Percentiles rank a stretch among this genome's conserved stretches.
Conservation (phyloP, 345 rosid genomes). For the Eutrema japonicum region DNA sequence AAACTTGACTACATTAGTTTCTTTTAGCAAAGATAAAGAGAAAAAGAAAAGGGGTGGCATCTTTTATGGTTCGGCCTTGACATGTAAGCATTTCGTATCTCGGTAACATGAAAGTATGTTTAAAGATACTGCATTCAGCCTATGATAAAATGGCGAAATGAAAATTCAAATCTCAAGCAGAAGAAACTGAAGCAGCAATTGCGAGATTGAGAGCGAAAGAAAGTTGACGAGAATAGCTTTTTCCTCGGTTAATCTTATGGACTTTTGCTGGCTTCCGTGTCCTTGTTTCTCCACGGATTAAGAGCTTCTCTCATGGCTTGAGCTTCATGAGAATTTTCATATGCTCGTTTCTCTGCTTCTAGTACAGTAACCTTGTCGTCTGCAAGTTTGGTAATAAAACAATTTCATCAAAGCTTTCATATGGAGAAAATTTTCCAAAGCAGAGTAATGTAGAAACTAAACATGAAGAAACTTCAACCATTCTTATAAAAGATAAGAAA, state of each 20-base stretch:
- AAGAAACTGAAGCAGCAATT: background rate
- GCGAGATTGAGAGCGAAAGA: slow-evolving; percentile 13
- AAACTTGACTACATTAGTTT: background rate
- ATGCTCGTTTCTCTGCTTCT: slow-evolving; percentile 87
- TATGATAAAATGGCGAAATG: background rate
- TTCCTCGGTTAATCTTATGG: slow-evolving; percentile 24
- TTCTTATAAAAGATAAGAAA: background rate
- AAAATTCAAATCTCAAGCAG: background rate
- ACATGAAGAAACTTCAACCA: slow-evolving; percentile 16
- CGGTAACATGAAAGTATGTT: background rate
- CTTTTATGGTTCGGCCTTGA: background rate
- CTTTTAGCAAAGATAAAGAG: no score
- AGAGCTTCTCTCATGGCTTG: slow-evolving; percentile 76
- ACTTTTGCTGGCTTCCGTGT: slow-evolving; percentile 48
- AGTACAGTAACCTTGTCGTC: slow-evolving; percentile 87
- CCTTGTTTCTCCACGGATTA: slow-evolving; percentile 86
- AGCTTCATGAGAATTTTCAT: slow-evolving; percentile 75
- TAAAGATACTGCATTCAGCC: background rate
- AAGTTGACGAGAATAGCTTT: slow-evolving; percentile 1
- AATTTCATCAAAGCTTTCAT: background rate
- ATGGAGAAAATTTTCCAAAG: background rate
- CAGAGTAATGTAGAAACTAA: background rate
- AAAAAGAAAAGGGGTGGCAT: background rate
- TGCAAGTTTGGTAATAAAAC: slow-evolving; percentile 36
- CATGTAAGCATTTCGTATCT: background rate